Percentiles rank a stretch among this genome's conserved stretches.
Evolutionary conservation across 306 rosid genomes (phyloP).

Genomic region (Comarum palustre): DNA sequence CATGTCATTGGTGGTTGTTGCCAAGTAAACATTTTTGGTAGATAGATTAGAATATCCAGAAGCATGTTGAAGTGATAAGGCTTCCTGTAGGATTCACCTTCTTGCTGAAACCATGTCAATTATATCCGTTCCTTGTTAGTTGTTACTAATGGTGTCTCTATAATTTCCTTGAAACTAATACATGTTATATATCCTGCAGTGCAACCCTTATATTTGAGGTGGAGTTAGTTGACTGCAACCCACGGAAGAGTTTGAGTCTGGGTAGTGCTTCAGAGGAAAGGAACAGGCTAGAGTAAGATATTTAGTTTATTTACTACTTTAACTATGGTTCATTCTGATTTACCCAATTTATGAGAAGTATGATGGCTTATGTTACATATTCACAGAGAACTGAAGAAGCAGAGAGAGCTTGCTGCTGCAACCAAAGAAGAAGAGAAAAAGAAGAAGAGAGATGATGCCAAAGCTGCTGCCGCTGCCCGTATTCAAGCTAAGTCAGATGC

Average conservation of each 20-base stretch:
- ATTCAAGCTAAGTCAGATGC: constrained; percentile 86
- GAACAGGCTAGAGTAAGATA: constrained; percentile 87
- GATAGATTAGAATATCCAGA: background rate
- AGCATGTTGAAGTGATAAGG: background rate
- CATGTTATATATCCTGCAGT: constrained; percentile 38
- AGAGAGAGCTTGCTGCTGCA: constrained; percentile 84
- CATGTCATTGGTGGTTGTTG: background rate
- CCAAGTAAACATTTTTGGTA: background rate
- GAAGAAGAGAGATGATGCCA: constrained; percentile 83
- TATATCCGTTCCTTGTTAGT: background rate
- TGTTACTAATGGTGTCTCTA: background rate
- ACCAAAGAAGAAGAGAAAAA: constrained; percentile 85
- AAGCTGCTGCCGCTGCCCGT: constrained; percentile 90
- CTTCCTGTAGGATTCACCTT: background rate
- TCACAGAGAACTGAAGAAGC: constrained; percentile 85
- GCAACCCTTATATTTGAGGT: constrained; percentile 90
- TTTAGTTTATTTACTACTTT: background rate
- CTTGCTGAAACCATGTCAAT: background rate
- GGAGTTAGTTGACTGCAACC: constrained; percentile 86
- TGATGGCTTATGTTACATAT: constrained; percentile 19
- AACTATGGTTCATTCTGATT: background rate
- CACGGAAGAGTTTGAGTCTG: constrained; percentile 79
- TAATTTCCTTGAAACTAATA: background rate
- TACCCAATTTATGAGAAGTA: background rate
- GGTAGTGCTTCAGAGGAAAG: constrained; percentile 93